Conservation (phyloP, 75 land plant species). For the Cryptomeria japonica region DNA sequence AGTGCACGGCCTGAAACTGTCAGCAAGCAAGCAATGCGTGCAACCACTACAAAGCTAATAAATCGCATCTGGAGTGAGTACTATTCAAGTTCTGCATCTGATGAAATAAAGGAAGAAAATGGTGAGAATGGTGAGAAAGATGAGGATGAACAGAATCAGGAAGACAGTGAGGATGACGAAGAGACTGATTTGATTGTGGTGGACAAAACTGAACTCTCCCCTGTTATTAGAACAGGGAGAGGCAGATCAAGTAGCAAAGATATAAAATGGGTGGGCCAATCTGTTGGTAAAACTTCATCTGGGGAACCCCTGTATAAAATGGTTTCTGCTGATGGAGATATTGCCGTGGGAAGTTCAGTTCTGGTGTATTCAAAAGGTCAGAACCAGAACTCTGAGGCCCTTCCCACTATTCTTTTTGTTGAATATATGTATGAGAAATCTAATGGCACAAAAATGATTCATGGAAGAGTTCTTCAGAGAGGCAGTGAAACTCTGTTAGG, state of each 20-base stretch:
- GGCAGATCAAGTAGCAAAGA: slow-evolving; percentile 18
- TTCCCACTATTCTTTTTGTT: slow-evolving; percentile 55
- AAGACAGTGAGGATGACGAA: slow-evolving; percentile 56
- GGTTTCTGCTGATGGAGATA: slow-evolving; percentile 42
- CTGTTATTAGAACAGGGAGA: background rate
- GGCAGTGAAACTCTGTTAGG: slow-evolving; percentile 78
- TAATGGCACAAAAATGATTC: slow-evolving; percentile 62
- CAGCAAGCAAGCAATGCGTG: slow-evolving; percentile 79
- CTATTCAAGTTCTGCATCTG: slow-evolving; percentile 51
- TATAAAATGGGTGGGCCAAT: slow-evolving; percentile 57
- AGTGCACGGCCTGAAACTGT: slow-evolving; percentile 41
- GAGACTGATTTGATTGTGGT: slow-evolving; percentile 10
- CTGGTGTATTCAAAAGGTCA: slow-evolving; percentile 38
- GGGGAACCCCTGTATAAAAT: slow-evolving; percentile 50
- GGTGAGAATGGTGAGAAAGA: slow-evolving; percentile 24
- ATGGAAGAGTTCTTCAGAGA: slow-evolving; percentile 68
- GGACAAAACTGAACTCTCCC: background rate
- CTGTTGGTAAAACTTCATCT: slow-evolving; percentile 36
- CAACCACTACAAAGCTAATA: slow-evolving; percentile 85
- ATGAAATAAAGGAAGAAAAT: slow-evolving; percentile 28
- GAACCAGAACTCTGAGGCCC: slow-evolving; percentile 19
- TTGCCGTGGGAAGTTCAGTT: slow-evolving; percentile 67
- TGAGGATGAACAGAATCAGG: slow-evolving; percentile 48
- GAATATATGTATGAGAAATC: slow-evolving; percentile 82
- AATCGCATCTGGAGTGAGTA: slow-evolving; percentile 93